A percentile compares a stretch with the other conserved stretches of the same genome.
Conservation (phyloP, 2,329 filamentous ascomycete species). For the Fusarium algeriense region DNA sequence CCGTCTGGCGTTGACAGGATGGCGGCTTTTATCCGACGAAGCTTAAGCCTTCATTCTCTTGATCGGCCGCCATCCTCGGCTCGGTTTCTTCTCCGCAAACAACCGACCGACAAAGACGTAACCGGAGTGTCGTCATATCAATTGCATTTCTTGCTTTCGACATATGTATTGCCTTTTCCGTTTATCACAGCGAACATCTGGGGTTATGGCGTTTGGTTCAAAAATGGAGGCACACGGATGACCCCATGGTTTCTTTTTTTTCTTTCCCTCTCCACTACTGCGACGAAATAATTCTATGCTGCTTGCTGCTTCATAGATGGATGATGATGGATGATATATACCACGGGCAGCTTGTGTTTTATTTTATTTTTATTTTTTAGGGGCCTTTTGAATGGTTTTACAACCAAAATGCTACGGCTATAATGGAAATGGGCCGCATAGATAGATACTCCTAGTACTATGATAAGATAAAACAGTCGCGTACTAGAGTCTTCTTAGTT, state of each 20-base stretch:
- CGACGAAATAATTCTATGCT: conserved; percentile 12
- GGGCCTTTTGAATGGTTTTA: background rate
- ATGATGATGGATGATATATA: conserved; percentile 30
- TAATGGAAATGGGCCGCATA: conserved; percentile 6
- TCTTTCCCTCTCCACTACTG: conserved; percentile 23
- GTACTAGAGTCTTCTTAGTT: background rate
- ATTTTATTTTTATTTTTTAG: background rate
- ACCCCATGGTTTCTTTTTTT: background rate
- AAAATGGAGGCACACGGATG: conserved; percentile 18
- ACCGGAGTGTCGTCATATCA: conserved; percentile 12
- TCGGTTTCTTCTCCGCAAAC: conserved; percentile 25
- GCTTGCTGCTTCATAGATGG: conserved; percentile 16
- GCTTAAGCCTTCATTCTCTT: conserved; percentile 3
- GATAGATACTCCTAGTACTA: conserved; percentile 29
- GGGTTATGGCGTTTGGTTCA: conserved; percentile 27
- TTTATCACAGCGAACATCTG: conserved; percentile 26
- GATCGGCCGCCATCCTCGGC: conserved; percentile 4
- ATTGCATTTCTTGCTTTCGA: background rate
- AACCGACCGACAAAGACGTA: conserved; percentile 11
- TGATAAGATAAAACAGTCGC: conserved; percentile 25
- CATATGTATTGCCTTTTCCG: background rate
- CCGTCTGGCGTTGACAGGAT: conserved; percentile 7
- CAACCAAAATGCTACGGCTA: background rate
- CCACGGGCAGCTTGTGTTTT: conserved; percentile 16
- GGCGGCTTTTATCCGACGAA: conserved; percentile 4